phyloP scores from a whole-genome alignment of 768 basidiomycete species.

The Suillus brevipes region DNA sequence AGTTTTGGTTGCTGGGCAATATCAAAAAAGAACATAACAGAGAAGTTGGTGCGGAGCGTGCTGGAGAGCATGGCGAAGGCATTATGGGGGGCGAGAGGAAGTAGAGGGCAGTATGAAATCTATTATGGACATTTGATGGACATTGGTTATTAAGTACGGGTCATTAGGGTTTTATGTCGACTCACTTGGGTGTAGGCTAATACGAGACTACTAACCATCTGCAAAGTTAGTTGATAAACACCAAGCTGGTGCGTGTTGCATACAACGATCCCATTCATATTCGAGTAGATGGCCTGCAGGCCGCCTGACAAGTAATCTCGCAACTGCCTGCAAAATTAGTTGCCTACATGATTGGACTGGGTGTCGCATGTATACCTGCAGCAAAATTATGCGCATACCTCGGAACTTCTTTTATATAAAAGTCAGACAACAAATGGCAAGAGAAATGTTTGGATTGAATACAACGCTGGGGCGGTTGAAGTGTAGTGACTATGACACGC shows the following conservation, averaged over 20 bases:
- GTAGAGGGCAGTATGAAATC: neutral
- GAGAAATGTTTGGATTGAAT: constrained; percentile 3
- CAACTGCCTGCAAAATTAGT: neutral
- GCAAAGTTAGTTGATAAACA: neutral
- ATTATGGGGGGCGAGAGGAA: constrained; percentile 20
- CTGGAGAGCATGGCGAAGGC: constrained; percentile 49
- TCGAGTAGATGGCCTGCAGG: neutral
- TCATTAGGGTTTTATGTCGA: neutral
- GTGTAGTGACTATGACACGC: constrained; percentile 21
- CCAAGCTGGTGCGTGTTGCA: neutral
- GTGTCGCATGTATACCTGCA: neutral
- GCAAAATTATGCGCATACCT: neutral
- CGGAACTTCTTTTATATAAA: neutral
- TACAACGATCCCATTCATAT: neutral
- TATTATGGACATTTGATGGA: constrained; percentile 5
- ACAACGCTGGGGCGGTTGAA: constrained; percentile 1
- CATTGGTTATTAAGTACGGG: neutral
- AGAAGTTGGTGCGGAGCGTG: constrained; percentile 41
- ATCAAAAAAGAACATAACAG: constrained; percentile 45
- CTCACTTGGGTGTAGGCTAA: constrained; percentile 1
- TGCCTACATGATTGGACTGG: neutral
- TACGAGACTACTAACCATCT: neutral
- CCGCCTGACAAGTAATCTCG: neutral
- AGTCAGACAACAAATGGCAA: neutral
- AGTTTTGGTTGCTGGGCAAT: constrained; percentile 44